These are phyloP conservation scores for Microsporum ferrugineum DNA, from an alignment of 2,329 filamentous ascomycete genomes.

Conservation along the genomic window DNA sequence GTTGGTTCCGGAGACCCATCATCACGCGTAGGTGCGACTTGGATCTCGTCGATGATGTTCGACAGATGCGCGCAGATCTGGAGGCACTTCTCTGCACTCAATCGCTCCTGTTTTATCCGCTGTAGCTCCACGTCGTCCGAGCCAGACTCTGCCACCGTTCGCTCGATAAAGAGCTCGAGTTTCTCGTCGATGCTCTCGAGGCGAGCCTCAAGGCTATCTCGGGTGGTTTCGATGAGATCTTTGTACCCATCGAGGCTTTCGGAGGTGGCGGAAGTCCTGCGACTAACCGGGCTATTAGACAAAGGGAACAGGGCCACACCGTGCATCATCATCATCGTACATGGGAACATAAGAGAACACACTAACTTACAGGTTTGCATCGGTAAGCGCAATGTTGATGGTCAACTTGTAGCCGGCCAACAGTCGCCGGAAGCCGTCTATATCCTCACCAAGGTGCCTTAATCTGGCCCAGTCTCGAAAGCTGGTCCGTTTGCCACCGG, in stretches of 20 bases:
- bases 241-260: background rate
- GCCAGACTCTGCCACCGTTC: conserved; percentile 9
- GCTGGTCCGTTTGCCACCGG: background rate
- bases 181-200: conserved; percentile 23
- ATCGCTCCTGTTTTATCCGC: conserved; percentile 20
- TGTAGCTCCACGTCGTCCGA: conserved; percentile 17
- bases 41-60: conserved; percentile 22
- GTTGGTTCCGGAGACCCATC: conserved; percentile 11
- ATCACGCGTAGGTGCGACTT: conserved; percentile 15
- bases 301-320: too few species aligned
- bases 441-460: background rate
- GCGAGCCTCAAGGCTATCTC: conserved; percentile 20
- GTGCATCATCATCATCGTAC: too few species aligned
- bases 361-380: background rate
- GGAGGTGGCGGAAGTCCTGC: background rate
- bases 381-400: background rate
- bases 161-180: conserved; percentile 15
- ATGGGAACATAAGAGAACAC: background rate
- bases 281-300: background rate
- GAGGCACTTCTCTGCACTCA: conserved; percentile 24
- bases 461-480: conserved; percentile 1
- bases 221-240: conserved; percentile 12
- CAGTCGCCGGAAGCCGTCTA: background rate
- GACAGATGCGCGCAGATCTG: conserved; percentile 23
- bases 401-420: background rate